These are phyloP conservation scores for Wallacemonas sp. DNA, from an alignment of 208 protist species.

Conservation along the genomic window DNA sequence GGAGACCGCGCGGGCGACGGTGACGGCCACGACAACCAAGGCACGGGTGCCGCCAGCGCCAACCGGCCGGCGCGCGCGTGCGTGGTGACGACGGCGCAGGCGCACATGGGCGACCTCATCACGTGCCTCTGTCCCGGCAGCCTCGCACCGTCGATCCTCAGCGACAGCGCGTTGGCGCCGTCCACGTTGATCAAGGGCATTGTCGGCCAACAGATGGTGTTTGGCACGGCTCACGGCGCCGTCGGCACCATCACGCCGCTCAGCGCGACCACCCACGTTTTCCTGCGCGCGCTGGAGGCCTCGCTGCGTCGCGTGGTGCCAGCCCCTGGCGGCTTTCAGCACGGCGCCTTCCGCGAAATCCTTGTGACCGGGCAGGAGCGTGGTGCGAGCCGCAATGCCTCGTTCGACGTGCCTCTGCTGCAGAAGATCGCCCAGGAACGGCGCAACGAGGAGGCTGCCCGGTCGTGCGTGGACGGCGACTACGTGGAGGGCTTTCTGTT, in stretches of 20 bases:
- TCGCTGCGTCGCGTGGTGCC: conserved; percentile 27
- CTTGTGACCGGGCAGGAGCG: conserved; percentile 54
- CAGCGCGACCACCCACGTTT: conserved; percentile 40
- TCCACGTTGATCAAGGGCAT: conserved; percentile 43
- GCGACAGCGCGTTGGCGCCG: conserved; percentile 30
- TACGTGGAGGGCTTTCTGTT: conserved; percentile 47
- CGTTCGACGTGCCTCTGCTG: conserved; percentile 30
- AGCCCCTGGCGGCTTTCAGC: conserved; percentile 40
- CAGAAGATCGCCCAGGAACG: conserved; percentile 13
- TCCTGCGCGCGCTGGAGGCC: conserved; percentile 56
- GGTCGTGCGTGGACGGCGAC: conserved; percentile 43
- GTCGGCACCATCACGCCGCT: conserved; percentile 80
- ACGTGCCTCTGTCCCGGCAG: conserved; percentile 65
- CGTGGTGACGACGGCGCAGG: conserved; percentile 38
- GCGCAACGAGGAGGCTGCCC: conserved; percentile 18
- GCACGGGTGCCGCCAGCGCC: conserved; percentile 19
- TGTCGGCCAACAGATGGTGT: conserved; percentile 61
- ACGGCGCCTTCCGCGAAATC: conserved; percentile 48
- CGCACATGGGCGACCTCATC: conserved; percentile 75
- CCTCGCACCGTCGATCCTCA: conserved; percentile 49
- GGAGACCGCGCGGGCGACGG: conserved; percentile 15
- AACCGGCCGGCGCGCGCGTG: conserved; percentile 5
- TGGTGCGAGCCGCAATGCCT: conserved; percentile 40
- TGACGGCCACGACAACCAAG: not conserved
- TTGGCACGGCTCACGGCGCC: conserved; percentile 67